Percentiles rank a stretch among this genome's conserved stretches.
phyloP scores from a whole-genome alignment of 495 filamentous ascomycete species.

The Margaritispora aquatica region DNA sequence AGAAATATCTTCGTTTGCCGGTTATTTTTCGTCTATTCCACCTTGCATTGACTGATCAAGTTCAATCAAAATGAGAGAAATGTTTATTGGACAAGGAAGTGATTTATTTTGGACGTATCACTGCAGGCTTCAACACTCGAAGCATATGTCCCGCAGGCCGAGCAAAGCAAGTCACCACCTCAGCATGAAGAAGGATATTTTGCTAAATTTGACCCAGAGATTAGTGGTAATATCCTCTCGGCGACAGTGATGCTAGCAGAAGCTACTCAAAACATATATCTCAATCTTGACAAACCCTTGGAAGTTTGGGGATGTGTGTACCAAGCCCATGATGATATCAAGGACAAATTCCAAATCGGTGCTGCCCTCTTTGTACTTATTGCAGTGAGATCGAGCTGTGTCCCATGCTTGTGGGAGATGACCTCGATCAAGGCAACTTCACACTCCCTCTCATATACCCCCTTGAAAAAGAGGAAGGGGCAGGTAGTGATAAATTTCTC shows the following conservation, averaged over 20 bases:
- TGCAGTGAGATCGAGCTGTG: background rate
- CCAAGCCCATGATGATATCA: background rate
- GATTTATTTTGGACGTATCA: constrained; percentile 34
- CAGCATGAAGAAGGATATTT: too few species aligned
- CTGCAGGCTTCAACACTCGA: constrained; percentile 23
- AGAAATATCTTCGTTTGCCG: background rate
- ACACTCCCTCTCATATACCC: background rate
- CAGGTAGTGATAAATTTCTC: background rate
- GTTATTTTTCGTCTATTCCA: background rate
- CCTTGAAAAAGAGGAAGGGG: background rate
- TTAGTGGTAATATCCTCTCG: background rate
- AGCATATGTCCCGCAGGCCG: constrained; percentile 33
- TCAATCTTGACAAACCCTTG: background rate
- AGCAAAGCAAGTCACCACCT: constrained; percentile 5
- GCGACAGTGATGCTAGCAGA: background rate
- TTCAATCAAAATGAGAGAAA: constrained; percentile 6
- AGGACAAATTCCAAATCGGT: background rate
- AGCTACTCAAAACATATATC: background rate
- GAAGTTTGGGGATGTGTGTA: background rate
- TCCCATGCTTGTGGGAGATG: background rate
- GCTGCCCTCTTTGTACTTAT: background rate
- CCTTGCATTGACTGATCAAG: background rate
- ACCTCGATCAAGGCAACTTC: background rate
- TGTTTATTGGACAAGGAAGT: constrained; percentile 31
- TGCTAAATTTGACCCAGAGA: background rate